phyloP scores from a whole-genome alignment of 208 protist genomes.

The Plasmodiophora brassicae region DNA sequence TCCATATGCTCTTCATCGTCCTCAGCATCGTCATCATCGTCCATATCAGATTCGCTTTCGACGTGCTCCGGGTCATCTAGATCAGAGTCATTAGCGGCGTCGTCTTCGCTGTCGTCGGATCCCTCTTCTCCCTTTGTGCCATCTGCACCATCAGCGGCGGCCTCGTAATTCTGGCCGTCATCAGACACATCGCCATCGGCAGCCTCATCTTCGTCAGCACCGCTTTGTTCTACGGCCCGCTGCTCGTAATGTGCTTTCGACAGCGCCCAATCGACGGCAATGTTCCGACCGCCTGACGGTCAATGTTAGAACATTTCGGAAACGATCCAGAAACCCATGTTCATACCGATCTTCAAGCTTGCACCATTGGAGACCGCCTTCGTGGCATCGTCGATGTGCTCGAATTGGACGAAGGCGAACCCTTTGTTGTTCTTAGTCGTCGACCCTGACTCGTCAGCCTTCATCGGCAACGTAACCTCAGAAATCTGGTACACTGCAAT shows the following conservation, averaged over 20 bases:
- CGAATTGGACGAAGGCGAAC: constrained; percentile 4
- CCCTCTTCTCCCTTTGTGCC: not conserved
- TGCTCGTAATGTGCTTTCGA: not conserved
- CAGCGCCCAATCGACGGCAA: constrained; percentile 8
- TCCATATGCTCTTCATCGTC: not conserved
- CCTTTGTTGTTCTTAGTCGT: too few relatives aligned
- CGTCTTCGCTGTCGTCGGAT: not conserved
- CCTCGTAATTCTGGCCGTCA: too few relatives aligned
- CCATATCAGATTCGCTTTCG: not conserved
- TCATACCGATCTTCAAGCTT: too few relatives aligned
- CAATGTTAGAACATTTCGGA: not conserved
- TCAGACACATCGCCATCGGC: not conserved
- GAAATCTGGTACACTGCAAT: not conserved
- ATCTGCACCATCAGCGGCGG: not conserved
- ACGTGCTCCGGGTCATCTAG: not conserved
- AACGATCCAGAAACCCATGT: too few relatives aligned
- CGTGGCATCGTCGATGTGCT: not conserved
- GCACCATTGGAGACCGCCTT: not conserved
- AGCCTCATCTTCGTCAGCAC: not conserved
- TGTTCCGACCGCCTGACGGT: not conserved
- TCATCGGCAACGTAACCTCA: not conserved
- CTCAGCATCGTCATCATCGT: not conserved
- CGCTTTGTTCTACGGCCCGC: not conserved
- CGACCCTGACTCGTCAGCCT: not conserved
- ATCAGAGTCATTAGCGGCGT: not conserved